Evolutionary conservation across 2,329 filamentous ascomycete genomes (phyloP).

Genomic region (Cordyceps cateniannulata): DNA sequence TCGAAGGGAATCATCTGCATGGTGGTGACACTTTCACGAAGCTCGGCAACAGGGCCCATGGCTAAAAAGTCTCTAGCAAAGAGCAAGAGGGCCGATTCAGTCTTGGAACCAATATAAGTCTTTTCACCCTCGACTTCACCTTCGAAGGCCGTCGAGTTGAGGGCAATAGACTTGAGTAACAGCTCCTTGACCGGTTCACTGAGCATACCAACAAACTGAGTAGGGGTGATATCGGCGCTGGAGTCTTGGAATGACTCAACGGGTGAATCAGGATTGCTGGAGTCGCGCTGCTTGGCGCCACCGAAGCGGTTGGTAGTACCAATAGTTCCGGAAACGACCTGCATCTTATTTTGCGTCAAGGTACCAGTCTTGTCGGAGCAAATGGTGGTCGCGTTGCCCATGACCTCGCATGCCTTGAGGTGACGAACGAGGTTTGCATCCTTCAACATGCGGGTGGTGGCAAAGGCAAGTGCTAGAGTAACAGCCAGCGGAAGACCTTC

Average conservation of each 20-base stretch:
- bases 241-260: constrained; percentile 20
- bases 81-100: constrained; percentile 66
- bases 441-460: constrained; percentile 69
- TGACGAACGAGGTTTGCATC: constrained; percentile 74
- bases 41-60: constrained; percentile 58
- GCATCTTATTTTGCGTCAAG: constrained; percentile 63
- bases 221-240: constrained; percentile 32
- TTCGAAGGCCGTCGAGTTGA: constrained; percentile 72
- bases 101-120: constrained; percentile 71
- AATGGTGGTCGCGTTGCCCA: constrained; percentile 70
- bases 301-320: constrained; percentile 52
- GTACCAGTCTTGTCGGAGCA: constrained; percentile 65
- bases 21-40: constrained; percentile 53
- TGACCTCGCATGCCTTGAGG: constrained; percentile 71
- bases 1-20: constrained; percentile 70
- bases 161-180: constrained; percentile 52
- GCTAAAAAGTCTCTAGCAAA: constrained; percentile 61
- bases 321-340: constrained; percentile 54
- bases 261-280: constrained; percentile 20
- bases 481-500: constrained; percentile 72
- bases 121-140: constrained; percentile 60
- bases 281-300: constrained; percentile 23
- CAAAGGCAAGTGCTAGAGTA: constrained; percentile 71
- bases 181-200: constrained; percentile 42
- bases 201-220: constrained; percentile 43